Evolutionary conservation across 768 basidiomycete species (phyloP), one percentile per base, ranked within the genome.

Genomic region (Neoboletus subvelutipes): DNA sequence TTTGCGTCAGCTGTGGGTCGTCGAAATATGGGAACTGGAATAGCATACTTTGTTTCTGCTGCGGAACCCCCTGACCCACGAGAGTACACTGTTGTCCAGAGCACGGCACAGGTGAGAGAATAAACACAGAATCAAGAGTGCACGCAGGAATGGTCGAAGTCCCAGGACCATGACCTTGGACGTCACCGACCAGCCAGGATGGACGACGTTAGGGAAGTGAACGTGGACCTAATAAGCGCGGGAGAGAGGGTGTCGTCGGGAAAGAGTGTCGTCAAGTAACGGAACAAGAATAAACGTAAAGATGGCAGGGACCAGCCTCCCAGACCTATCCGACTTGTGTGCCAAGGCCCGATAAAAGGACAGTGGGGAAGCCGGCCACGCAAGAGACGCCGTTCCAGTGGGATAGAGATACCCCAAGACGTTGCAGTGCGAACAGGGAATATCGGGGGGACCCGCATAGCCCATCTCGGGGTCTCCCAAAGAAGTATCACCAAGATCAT

Each of bases 291-390:
- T 41, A 45, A 15, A 28, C 36, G 54, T 2, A 36, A 47, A 59
- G 18, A 39, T 33, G 48, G 6, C 28, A 50, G 45, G 60, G 53
- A 50, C 60, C 63, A 56, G 68, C 65, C n/a, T n/a, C n/a, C 63
- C 63, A 52, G 45, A 39, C 52, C 53, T 45, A 22, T 47, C 57
- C n/a, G 41, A 50, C 47, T 15, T 40, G 31, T 3, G 24, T 11
- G 2, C 56, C 50, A 59, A 31, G 34, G 40, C 26, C 34, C 28
- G 28, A 51, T 48, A n/a, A 53, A 50, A 29, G 24, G 39, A n/a
- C 33, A n/a, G 28, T 46, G 24, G n/a, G 42, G 12, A 43, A 12
- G 18, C 20, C 29, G 7, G 46, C 24, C 7, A 31, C 8, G 28
- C 15, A 47, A 41, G 20, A 37, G 29, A 29, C 11, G 15, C 42